Evolutionary conservation across 2,329 filamentous ascomycete genomes (phyloP).

Genomic region (Ophiocordyceps camponoti-saundersi): DNA sequence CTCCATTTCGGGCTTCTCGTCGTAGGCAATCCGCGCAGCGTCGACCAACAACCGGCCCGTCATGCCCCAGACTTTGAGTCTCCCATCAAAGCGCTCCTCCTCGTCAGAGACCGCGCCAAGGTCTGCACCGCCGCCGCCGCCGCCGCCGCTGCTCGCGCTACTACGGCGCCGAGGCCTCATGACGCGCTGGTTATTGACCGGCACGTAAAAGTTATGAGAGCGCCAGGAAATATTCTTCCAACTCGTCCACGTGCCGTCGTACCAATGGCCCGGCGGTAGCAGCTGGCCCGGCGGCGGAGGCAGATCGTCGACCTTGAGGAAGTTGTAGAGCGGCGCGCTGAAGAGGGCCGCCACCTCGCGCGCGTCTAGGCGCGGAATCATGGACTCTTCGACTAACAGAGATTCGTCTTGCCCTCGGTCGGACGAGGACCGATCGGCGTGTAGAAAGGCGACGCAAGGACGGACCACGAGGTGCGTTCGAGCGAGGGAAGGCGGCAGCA

Average conservation of each 20-base stretch:
- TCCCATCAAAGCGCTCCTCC: constrained; percentile 25
- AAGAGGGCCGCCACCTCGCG: constrained; percentile 91
- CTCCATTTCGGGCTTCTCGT: constrained; percentile 70
- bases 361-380: constrained; percentile 70
- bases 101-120: constrained; percentile 27
- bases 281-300: constrained; percentile 17
- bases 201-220: constrained; percentile 86
- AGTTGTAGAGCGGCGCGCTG: constrained; percentile 74
- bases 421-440: constrained; percentile 30
- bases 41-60: constrained; percentile 84
- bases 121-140: constrained; percentile 22
- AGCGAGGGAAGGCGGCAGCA: constrained; percentile 60
- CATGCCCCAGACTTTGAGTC: constrained; percentile 89
- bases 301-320: constrained; percentile 48
- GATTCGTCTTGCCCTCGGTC: constrained; percentile 6
- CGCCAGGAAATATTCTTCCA: constrained; percentile 69
- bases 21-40: constrained; percentile 71
- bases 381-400: constrained; percentile 44
- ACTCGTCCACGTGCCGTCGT: constrained; percentile 64
- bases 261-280: constrained; percentile 51
- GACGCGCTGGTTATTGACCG: constrained; percentile 53
- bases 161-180: constrained; percentile 32
- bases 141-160: background rate
- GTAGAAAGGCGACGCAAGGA: constrained; percentile 64
- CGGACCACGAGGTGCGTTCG: constrained; percentile 58